Evolutionary conservation across 2,329 filamentous ascomycete species (phyloP).

Genomic region (Graphiopsis chlorocephala): DNA sequence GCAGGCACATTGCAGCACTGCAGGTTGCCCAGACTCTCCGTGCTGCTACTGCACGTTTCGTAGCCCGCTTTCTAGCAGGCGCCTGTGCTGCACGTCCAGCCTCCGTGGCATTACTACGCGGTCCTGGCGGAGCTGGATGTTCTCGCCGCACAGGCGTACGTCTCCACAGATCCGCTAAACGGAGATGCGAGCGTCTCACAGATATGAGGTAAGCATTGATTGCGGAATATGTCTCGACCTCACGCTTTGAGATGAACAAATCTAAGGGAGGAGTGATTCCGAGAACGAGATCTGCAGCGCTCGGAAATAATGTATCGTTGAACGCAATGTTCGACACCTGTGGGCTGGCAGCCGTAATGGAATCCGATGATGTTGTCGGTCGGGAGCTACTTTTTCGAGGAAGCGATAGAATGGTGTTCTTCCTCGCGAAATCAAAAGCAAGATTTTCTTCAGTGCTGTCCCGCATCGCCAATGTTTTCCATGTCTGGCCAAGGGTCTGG

Average conservation of each 20-base stretch:
- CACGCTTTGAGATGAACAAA: conserved; percentile 74
- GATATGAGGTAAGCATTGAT: conserved; percentile 85
- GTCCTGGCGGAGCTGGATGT: conserved; percentile 68
- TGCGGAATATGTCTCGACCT: conserved; percentile 76
- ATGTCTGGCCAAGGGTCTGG: conserved; percentile 71
- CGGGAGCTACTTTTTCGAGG: conserved; percentile 44
- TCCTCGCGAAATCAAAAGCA: conserved; percentile 71
- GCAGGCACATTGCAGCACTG: conserved; percentile 81
- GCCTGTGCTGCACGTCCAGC: conserved; percentile 60
- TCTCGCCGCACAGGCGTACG: conserved; percentile 73
- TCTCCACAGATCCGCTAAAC: conserved; percentile 83
- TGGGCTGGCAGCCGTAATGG: conserved; percentile 33
- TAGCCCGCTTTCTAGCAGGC: conserved; percentile 62
- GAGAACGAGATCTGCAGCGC: conserved; percentile 67
- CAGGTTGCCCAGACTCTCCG: conserved; percentile 87
- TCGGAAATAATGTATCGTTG: conserved; percentile 76
- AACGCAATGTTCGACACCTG: conserved; percentile 58
- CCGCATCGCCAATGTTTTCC: conserved; percentile 69
- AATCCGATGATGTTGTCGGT: conserved; percentile 39
- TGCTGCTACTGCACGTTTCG: conserved; percentile 63
- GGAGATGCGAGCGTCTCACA: conserved; percentile 79
- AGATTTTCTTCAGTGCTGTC: conserved; percentile 55
- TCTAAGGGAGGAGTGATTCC: conserved; percentile 77
- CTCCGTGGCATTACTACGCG: conserved; percentile 60
- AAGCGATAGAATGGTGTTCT: conserved; percentile 67